Conservation (phyloP, 148 eudicot species). For the Amaranthus palmeri region DNA sequence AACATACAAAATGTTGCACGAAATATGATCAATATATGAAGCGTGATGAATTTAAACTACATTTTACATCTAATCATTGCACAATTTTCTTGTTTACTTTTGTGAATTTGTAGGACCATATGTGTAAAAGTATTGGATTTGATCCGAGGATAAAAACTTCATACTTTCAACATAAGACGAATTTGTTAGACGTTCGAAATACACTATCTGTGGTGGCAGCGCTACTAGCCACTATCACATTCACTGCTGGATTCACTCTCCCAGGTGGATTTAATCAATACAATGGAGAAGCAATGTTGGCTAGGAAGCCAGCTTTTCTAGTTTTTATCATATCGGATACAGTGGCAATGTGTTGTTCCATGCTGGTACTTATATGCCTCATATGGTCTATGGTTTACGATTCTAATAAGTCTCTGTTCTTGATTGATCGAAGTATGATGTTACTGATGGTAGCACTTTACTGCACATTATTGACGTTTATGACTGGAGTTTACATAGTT, state of each 20-base stretch:
- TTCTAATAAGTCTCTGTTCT: no score
- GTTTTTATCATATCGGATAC: not conserved
- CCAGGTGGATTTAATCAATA: constrained; percentile 10
- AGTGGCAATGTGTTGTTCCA: not conserved
- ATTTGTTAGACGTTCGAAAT: not conserved
- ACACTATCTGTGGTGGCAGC: constrained; percentile 10
- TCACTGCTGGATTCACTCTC: constrained; percentile 6
- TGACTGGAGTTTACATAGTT: not conserved
- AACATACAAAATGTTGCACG: not conserved
- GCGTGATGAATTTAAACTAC: not conserved
- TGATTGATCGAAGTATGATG: not conserved
- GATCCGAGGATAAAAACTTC: not conserved
- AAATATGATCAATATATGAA: not conserved
- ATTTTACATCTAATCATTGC: not conserved
- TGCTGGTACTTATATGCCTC: no score
- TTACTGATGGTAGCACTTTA: not conserved
- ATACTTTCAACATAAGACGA: not conserved
- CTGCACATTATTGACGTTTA: not conserved
- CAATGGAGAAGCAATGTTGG: constrained; percentile 9
- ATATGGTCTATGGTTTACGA: no score
- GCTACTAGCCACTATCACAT: constrained; percentile 12
- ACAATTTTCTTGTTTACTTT: not conserved
- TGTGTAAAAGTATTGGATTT: not conserved
- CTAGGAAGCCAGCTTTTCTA: not conserved
- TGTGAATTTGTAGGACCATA: not conserved